Base-by-base conservation (phyloP, 2,329 filamentous ascomycete species). In the Scytalidium lignicola region DNA sequence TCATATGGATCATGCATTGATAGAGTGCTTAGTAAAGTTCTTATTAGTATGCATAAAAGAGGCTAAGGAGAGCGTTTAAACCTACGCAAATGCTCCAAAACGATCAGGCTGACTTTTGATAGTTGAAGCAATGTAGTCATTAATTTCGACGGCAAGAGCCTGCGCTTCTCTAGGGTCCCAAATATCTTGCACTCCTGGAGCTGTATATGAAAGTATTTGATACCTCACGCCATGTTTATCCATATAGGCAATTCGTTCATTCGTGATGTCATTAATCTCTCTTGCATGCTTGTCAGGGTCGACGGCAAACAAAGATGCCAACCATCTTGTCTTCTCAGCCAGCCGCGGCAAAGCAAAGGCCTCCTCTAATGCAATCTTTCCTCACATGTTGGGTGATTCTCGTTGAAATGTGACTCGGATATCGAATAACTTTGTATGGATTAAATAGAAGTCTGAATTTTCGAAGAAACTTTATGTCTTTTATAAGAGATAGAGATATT, bases 281-380 rank as follows among this genome's bases (percentile, higher is more conserved):
- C 64, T 68, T 48, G 73, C 71, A 52, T 84, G 80, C 62, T 76
- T 78, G 10, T 80, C 77, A 2, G 76, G 70, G 54, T 83, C 74
- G n/a, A 75, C 69, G 13, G 78, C 74, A 59, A 83, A 85, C 19
- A 84, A 64, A 3, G 69, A 66, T 1, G 80, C 82, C 79, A 79
- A 83, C 78, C 79, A 82, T 56, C 70, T 68, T 4, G 77, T 80
- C 63, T 76, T 76, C 54, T 83, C 77, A 42, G 74, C 70, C 53
- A 82, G 72, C 28, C 79, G 73, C 41, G 82, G 79, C 6, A 83
- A 70, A 52, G 75, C 76, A 54, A 82, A 83, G 13, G 79, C 79
- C 65, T 84, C 80, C 62, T 84, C 80, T 19, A 84, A 69, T 12
- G 76, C 76, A 50, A 84, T 72, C 54, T 85, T 84, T 51, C 81